A percentile compares a stretch with the other conserved stretches of the same genome.
These are phyloP conservation scores for Sporormia fimetaria DNA, from an alignment of 495 filamentous ascomycete genomes.

Conservation along the genomic window DNA sequence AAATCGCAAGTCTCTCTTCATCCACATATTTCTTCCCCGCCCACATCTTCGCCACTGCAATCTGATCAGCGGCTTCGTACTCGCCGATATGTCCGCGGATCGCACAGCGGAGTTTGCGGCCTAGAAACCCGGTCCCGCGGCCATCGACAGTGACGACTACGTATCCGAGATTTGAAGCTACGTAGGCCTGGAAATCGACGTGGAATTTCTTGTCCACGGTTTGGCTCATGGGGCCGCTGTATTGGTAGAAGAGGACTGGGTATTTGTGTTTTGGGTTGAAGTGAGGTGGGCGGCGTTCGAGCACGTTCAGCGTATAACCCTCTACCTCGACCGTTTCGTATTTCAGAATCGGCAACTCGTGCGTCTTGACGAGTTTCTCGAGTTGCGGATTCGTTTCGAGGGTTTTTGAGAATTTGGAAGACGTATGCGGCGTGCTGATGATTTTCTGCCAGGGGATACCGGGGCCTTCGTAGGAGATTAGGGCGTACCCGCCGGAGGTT, in stretches of 20 bases:
- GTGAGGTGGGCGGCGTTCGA: conserved; percentile 83
- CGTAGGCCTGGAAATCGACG: conserved; percentile 83
- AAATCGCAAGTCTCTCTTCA: conserved; percentile 70
- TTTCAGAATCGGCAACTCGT: conserved; percentile 73
- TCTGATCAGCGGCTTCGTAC: conserved; percentile 83
- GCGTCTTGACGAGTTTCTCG: conserved; percentile 52
- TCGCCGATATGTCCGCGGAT: conserved; percentile 74
- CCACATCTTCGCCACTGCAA: conserved; percentile 81
- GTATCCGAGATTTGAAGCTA: conserved; percentile 81
- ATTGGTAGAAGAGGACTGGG: conserved; percentile 87
- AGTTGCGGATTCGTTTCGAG: conserved; percentile 71
- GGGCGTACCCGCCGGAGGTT: conserved; percentile 61
- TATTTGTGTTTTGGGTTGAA: conserved; percentile 80
- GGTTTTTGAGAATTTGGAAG: conserved; percentile 48
- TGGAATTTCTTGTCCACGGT: conserved; percentile 67
- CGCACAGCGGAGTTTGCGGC: conserved; percentile 68
- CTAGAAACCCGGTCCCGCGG: conserved; percentile 83
- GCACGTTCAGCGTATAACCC: conserved; percentile 64
- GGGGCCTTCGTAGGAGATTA: conserved; percentile 75
- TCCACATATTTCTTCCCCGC: conserved; percentile 75
- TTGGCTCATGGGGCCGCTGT: conserved; percentile 85
- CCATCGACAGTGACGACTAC: conserved; percentile 92
- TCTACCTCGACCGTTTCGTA: conserved; percentile 80
- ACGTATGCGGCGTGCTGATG: conserved; percentile 64
- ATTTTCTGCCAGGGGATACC: conserved; percentile 87